Evolutionary conservation across 1,139 yeast species (phyloP).

Genomic region (Suhomyces anneliseae): DNA sequence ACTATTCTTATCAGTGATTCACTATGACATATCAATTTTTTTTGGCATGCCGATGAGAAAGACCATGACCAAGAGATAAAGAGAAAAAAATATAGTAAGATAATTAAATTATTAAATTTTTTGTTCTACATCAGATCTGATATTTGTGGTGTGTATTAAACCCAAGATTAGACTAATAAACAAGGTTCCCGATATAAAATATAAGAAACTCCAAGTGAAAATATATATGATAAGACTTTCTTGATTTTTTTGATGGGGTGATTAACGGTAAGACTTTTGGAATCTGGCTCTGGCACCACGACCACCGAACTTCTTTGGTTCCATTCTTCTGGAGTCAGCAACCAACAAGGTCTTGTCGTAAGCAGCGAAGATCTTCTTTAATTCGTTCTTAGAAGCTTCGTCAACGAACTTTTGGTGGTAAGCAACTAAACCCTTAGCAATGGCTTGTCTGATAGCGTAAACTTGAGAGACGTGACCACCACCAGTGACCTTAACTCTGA

Average conservation of each 20-base stretch:
- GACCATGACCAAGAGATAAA: too few species aligned
- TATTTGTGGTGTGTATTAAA: slow-evolving; percentile 16
- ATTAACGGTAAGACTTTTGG: slow-evolving; percentile 99
- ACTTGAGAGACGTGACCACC: slow-evolving; percentile 99
- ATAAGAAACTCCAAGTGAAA: slow-evolving; percentile 12
- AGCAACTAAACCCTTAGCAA: slow-evolving; percentile 99
- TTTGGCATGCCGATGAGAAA: too few species aligned
- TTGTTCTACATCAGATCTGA: slow-evolving; percentile 1
- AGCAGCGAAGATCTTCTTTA: slow-evolving; percentile 95
- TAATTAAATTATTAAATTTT: too few species aligned
- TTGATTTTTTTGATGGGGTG: slow-evolving; percentile 19
- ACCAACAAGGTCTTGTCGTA: slow-evolving; percentile 99
- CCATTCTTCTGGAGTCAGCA: slow-evolving; percentile 99
- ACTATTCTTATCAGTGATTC: too few species aligned
- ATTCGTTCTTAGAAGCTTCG: slow-evolving; percentile 99
- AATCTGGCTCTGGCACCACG: slow-evolving; percentile 99
- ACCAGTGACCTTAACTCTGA: slow-evolving; percentile 98
- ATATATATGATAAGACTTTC: slow-evolving; percentile 16
- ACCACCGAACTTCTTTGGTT: slow-evolving; percentile 99
- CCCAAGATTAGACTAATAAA: slow-evolving; percentile 17
- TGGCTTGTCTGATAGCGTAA: slow-evolving; percentile 99
- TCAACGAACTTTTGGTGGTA: slow-evolving; percentile 99
- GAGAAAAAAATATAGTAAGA: neutral
- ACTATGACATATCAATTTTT: too few species aligned
- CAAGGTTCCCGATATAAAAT: slow-evolving; percentile 14